Evolutionary conservation across 2,329 filamentous ascomycete genomes (phyloP), one percentile per base, ranked within the genome.

Genomic region (Magnaporthiopsis poae): DNA sequence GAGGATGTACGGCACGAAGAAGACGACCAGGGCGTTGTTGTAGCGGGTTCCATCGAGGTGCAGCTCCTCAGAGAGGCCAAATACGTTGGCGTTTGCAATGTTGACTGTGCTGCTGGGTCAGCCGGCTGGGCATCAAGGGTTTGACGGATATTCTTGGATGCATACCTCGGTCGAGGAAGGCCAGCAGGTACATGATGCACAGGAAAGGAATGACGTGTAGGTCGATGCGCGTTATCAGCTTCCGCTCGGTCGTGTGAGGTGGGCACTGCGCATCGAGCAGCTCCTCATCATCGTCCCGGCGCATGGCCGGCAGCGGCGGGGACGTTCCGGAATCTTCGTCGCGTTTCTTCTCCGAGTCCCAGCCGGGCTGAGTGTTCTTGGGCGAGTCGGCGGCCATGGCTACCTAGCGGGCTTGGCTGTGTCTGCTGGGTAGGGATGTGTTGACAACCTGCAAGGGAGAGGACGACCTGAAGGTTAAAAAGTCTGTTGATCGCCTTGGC

Each of bases 1-100:
- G 66, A 90, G 72, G 71, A 90, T 81, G 74, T 93, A 94, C 0
- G 90, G 90, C 0, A 93, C 84, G 76, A 93, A 94, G 79, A 94
- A 93, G 72, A 93, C 91, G 67, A 88, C 89, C 68, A 93, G 80
- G 1, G 88, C 69, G 3, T 70, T 72, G 75, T 92, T 93, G 77
- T 90, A 93, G 72, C 90, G 79, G 5, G 78, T 77, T 61, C 79
- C 79, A 31, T 82, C 75, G 35, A 93, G 82, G 3, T 80, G 68
- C 5, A 94, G 80, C 69, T 93, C 90, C 13, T 81, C 72, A 33
- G 80, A 80, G 18, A 94, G 79, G 46, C 60, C 83, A 69, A 91
- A 91, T 62, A 90, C 81, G 61, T 83, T 85, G 35, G 90, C 90
- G 76, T 93, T 93, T 75, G 87, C 88, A 72, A 94, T 91, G 74